Evolutionary conservation across 139 green algal species (phyloP), one percentile per base, ranked within the genome.

Genomic region (Coccomyxa sp.): DNA sequence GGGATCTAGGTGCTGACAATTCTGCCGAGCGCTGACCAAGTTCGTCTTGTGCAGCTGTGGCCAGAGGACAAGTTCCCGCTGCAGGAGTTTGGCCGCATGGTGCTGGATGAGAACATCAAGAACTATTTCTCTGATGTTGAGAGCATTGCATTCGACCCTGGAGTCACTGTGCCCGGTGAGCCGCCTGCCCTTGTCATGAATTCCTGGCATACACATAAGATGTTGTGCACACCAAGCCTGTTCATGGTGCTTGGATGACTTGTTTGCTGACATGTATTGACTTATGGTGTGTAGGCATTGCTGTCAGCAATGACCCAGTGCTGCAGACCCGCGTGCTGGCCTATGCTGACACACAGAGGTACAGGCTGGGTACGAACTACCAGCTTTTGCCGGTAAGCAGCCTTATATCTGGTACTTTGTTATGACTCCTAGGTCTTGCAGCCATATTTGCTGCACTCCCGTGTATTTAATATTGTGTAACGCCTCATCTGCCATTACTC

Each of bases 281-380:
- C n/a, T n/a, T n/a, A n/a, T n/a, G n/a, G n/a, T 64, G 50, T 6
- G 50, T 73, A 87, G 91, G 91, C 74, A 92, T 97, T 44, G 72
- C 69, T 34, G 93, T 93, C 87, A 89, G 77, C 33, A 88, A 96
- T 39, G 89, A 93, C 85, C 90, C 87, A 81, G 64, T 93, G 82
- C 85, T 93, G 55, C 89, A 93, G 83, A 86, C 81, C 24, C 86
- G 89, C 54, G 74, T 93, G 35, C 87, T 91, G 44, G 77, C 73
- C 12, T 96, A 96, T 84, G 64, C 87, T 14, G 91, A 96, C 86
- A 92, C 92, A 6, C 91, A 95, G 85, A 87, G 93, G 58, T 90
- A 97, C 82, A 82, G 93, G 37, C 84, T 97, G 75, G 93, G 93
- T 2, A 87, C 89, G 69, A 97, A 97, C 87, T 97, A 97, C 86